These are phyloP conservation scores for Penicillium sp. DNA, from an alignment of 2,329 filamentous ascomycete species.

Conservation along the genomic window DNA sequence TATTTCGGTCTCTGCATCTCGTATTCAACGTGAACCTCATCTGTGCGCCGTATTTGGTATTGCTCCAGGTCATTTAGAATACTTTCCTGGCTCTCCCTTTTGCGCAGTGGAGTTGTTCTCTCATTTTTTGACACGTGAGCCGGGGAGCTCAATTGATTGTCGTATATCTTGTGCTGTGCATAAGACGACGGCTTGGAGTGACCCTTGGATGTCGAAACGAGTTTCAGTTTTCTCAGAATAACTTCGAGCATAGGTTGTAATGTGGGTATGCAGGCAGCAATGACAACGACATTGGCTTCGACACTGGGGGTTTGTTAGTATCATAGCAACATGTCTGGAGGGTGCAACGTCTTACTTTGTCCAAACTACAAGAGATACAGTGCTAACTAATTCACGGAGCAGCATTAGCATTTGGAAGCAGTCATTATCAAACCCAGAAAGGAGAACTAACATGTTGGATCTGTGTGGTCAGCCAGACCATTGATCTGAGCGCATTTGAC, in stretches of 20 bases:
- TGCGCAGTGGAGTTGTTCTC: not conserved
- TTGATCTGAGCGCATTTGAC: conserved; percentile 32
- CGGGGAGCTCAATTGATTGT: not conserved
- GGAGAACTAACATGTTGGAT: conserved; percentile 33
- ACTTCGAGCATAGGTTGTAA: conserved; percentile 33
- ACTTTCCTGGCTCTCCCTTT: conserved; percentile 18
- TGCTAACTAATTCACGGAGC: conserved; percentile 28
- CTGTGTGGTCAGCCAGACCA: conserved; percentile 24
- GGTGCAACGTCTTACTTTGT: conserved; percentile 37
- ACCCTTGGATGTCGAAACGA: not conserved
- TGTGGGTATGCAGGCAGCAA: conserved; percentile 37
- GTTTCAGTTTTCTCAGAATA: conserved; percentile 15
- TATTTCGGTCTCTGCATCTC: conserved; percentile 11
- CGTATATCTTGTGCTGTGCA: not conserved
- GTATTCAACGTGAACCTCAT: conserved; percentile 22
- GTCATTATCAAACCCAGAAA: not conserved
- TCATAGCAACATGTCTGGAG: not conserved
- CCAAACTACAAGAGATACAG: conserved; percentile 46
- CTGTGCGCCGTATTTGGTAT: conserved; percentile 21
- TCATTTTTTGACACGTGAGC: not conserved
- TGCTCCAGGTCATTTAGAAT: conserved; percentile 13
- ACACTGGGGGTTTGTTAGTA: conserved; percentile 18
- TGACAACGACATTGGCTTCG: conserved; percentile 34
- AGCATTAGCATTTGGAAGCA: not conserved
- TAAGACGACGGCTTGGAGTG: not conserved